Evolutionary conservation across 1,284 basidiomycete species (phyloP), one percentile per base, ranked within the genome.

Genomic region (Irpex sp.): DNA sequence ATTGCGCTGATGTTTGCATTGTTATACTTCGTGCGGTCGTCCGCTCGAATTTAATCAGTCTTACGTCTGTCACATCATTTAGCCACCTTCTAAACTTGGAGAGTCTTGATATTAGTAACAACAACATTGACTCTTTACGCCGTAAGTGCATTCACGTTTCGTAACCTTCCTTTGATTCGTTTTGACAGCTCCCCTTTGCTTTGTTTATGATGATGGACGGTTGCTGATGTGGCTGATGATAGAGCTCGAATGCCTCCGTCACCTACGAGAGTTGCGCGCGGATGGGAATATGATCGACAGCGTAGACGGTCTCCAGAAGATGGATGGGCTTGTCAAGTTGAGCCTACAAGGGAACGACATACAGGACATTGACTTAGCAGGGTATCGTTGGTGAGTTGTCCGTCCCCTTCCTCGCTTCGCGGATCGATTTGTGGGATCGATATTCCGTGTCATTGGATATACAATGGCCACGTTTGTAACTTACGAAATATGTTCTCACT

Each of bases 41-140:
- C 28, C 52, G 23, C 52, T 28, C 12, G n/a, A 8, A 10, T 28
- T 19, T 35, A 54, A 51, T 23, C 62, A 82, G 93, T 65, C 80
- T 99, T 67, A 91, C 93, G 65, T 85, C 87, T 63, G 78, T 97
- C 66, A 94, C 94, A 28, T 94, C 95, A 21, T 97, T 96, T 73
- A 84, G 84, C 70, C 95, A 98, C 73, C 78, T 99, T 66, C 77
- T 81, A 45, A 92, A 93, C 73, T 81, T 99, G 49, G 93, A 96
- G 75, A 86, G 84, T 68, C 82, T 99, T 66, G 94, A 99, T 76
- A 87, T 99, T 66, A 96, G 94, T 73, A 76, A 85, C 67, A 99
- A 99, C 73, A 84, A 93, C 64, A 82, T 99, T 59, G 93, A 96
- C 65, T 93, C 90, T 14, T 79, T 97, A 54, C 82, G 81, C 54